Conservation (phyloP, 2,329 filamentous ascomycete species). For the Colletotrichum cereale region DNA sequence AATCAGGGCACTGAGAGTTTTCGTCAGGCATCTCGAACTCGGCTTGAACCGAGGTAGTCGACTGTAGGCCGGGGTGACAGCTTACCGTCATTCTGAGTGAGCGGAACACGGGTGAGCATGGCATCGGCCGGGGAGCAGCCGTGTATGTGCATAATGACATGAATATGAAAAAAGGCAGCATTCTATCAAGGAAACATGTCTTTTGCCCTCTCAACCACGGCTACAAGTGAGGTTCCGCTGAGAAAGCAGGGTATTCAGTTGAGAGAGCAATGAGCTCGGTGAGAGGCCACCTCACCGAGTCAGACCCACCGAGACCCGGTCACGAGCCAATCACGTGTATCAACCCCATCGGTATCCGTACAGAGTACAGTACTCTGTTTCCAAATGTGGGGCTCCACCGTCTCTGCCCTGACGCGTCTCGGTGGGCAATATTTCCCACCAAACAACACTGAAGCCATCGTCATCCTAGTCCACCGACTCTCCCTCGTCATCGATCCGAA, state of each 20-base stretch:
- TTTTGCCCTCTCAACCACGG: not conserved
- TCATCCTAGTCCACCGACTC: not conserved
- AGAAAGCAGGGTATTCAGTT: not conserved
- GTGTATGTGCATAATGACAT: no score
- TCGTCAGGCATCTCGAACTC: not conserved
- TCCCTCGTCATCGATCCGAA: not conserved
- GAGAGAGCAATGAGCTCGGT: not conserved
- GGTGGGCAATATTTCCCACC: not conserved
- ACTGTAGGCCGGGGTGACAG: not conserved
- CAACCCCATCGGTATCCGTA: no score
- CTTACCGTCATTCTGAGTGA: not conserved
- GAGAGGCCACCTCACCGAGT: not conserved
- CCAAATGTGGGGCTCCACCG: not conserved
- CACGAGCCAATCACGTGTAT: not conserved
- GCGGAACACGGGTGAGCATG: not conserved
- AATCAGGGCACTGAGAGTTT: not conserved
- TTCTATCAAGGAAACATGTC: rapidly evolving
- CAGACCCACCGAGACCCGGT: not conserved
- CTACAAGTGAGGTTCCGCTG: not conserved
- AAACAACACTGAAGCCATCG: constrained; percentile 1
- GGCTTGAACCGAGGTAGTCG: not conserved
- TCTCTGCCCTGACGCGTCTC: not conserved
- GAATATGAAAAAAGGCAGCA: no score
- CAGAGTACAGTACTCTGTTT: no score
- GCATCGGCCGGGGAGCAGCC: not conserved